Evolutionary conservation across 1,139 yeast species (phyloP), one percentile per base, ranked within the genome.

Genomic region (Suhomyces guaymorum): DNA sequence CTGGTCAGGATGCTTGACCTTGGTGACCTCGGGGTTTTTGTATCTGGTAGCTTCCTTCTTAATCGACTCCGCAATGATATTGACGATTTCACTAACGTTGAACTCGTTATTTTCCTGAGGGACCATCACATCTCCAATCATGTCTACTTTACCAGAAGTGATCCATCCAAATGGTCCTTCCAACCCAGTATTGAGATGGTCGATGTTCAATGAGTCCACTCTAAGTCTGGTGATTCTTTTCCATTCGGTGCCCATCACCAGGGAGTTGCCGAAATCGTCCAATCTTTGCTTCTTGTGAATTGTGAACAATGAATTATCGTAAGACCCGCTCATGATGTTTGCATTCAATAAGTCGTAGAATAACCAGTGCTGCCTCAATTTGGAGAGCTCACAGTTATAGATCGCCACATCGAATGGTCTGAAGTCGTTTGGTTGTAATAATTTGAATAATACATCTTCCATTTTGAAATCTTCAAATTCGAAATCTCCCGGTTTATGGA

Each of bases 161-260:
- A 92, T 90, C 98, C 98, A 92, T 2, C 97, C 97, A 60, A 92
- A 87, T 5, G 97, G 96, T 0, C 98, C 98, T 35, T 82, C 82
- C 34, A 87, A 73, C 0, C 97, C 97, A 1, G 86, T 75, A 54
- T 92, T 92, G 43, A 92, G 65, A 60, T 92, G 98, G 49, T 90
- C 96, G 26, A 92, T 76, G 51, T 80, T 82, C 34, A 92, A 75
- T 12, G 88, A 80, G 54, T 92, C 97, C 27, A 90, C 83, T 38
- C 97, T 66, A 43, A 87, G 70, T 29, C 96, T 70, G 4, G 95
- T 89, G 16, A 86, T 78, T 39, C 83, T 70, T 46, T 76, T 75
- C 78, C 85, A 78, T 20, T 73, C 63, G 20, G 38, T 41, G 4
- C 18, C 23, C 4, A 15, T 24, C 15, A 25, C 37, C 16, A 30